Evolutionary conservation across 2,329 filamentous ascomycete species (phyloP).

Genomic region (Lasiodiplodia theobromae): DNA sequence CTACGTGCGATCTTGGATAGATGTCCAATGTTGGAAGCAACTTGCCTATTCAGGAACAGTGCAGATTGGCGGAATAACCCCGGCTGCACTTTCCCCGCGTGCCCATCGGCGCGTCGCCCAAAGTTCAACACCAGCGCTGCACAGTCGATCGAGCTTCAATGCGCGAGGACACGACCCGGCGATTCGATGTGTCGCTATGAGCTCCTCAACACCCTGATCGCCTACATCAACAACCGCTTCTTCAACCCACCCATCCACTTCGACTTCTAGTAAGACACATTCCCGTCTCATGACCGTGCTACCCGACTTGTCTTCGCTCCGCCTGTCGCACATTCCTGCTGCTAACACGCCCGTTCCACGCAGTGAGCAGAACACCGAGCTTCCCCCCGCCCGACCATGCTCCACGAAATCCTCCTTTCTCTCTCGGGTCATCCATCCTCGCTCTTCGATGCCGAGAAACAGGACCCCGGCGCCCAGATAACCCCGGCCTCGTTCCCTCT

Average conservation of each 20-base stretch:
- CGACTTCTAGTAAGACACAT: constrained; percentile 31
- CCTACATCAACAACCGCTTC: constrained; percentile 38
- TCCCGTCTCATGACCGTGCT: not conserved
- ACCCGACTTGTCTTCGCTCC: constrained; percentile 31
- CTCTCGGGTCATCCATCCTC: constrained; percentile 93
- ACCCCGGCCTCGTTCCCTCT: constrained; percentile 48
- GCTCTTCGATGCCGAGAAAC: constrained; percentile 69
- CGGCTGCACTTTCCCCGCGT: constrained; percentile 14
- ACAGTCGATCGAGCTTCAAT: not conserved
- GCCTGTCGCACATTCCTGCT: constrained; percentile 24
- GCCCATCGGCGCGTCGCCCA: constrained; percentile 26
- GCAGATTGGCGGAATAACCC: constrained; percentile 6
- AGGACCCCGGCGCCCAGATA: constrained; percentile 29
- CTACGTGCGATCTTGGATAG: constrained; percentile 19
- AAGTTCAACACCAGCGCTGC: constrained; percentile 11
- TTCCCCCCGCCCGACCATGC: constrained; percentile 64
- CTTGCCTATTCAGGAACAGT: constrained; percentile 9
- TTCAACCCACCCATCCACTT: constrained; percentile 17
- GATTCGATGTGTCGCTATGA: constrained; percentile 47
- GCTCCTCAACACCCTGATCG: constrained; percentile 44
- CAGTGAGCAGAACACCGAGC: constrained; percentile 29
- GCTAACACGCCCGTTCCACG: constrained; percentile 18
- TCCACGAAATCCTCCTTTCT: constrained; percentile 97
- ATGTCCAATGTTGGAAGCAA: not conserved
- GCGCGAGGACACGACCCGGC: constrained; percentile 4